Conservation (phyloP, 306 rosid species). For the Lathyrus aphaca region DNA sequence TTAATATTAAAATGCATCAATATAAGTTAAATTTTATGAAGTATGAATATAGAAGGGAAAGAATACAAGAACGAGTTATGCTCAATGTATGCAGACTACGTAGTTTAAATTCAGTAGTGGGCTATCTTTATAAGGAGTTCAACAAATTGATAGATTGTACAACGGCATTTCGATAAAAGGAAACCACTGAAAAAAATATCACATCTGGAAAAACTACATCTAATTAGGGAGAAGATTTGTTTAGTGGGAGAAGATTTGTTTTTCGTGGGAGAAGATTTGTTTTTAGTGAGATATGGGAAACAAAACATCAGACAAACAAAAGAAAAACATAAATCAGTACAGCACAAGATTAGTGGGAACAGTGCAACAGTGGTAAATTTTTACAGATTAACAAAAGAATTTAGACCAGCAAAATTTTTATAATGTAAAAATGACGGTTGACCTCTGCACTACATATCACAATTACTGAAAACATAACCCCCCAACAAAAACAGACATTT, state of each 20-base stretch:
- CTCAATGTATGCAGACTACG: constrained; percentile 14
- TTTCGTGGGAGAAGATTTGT: constrained; percentile 7
- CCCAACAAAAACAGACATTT: constrained; percentile 22
- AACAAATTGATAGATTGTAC: background rate
- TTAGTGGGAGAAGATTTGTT: background rate
- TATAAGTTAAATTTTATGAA: constrained; percentile 2
- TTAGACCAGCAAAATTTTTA: background rate
- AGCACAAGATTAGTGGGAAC: constrained; percentile 15
- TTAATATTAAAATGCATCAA: constrained; percentile 26
- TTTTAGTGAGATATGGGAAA: constrained; percentile 21
- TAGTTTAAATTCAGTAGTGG: constrained; percentile 1
- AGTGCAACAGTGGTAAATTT: constrained; percentile 2
- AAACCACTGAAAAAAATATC: constrained; percentile 29
- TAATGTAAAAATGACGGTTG: constrained; percentile 4
- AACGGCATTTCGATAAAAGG: constrained; percentile 20
- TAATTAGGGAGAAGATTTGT: constrained; percentile 10
- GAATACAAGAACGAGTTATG: constrained; percentile 13
- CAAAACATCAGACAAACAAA: constrained; percentile 29
- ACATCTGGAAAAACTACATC: constrained; percentile 1
- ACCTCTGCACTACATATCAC: constrained; percentile 21
- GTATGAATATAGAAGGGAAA: background rate
- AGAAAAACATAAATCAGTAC: constrained; percentile 16
- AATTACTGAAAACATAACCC: constrained; percentile 19
- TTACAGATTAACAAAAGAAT: constrained; percentile 12
- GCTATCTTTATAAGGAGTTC: constrained; percentile 5